These are phyloP conservation scores for Brasilioporus rufonigricans DNA, from an alignment of 768 basidiomycete species.

Conservation along the genomic window DNA sequence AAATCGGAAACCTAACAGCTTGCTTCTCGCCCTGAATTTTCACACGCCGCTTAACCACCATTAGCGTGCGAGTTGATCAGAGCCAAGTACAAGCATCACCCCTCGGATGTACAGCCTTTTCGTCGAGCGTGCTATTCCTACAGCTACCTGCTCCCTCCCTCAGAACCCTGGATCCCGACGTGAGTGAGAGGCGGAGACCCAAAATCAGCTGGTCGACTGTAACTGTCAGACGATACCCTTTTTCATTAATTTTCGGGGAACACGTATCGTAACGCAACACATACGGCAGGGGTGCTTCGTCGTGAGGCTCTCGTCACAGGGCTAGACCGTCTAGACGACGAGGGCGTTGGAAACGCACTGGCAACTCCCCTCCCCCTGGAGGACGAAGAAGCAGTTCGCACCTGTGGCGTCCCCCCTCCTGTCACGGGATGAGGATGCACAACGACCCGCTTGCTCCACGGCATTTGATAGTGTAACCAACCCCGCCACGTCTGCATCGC, in stretches of 20 bases:
- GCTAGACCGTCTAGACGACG: constrained; percentile 33
- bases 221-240: constrained; percentile 8
- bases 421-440: constrained; percentile 1
- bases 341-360: constrained; percentile 30
- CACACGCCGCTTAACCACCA: constrained; percentile 8
- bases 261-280: constrained; percentile 13
- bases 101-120: neutral
- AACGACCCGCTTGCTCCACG: constrained; percentile 23
- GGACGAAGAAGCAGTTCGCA: constrained; percentile 24
- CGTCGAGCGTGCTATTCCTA: neutral
- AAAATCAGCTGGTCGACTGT: constrained; percentile 17
- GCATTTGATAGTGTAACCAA: constrained; percentile 29
- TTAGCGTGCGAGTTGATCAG: neutral
- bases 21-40: constrained; percentile 31
- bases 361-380: constrained; percentile 24
- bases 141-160: neutral
- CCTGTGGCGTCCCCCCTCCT: constrained; percentile 14
- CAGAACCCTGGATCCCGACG: neutral
- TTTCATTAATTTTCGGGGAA: constrained; percentile 29
- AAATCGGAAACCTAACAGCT: constrained; percentile 30
- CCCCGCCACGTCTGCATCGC: constrained; percentile 31
- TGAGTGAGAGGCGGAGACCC: neutral
- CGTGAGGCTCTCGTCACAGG: constrained; percentile 31
- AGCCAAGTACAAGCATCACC: neutral
- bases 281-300: constrained; percentile 25